Percentiles rank a stretch among this genome's conserved stretches.
phyloP scores from a whole-genome alignment of 768 basidiomycete genomes.

The Naganishia onofrii region DNA sequence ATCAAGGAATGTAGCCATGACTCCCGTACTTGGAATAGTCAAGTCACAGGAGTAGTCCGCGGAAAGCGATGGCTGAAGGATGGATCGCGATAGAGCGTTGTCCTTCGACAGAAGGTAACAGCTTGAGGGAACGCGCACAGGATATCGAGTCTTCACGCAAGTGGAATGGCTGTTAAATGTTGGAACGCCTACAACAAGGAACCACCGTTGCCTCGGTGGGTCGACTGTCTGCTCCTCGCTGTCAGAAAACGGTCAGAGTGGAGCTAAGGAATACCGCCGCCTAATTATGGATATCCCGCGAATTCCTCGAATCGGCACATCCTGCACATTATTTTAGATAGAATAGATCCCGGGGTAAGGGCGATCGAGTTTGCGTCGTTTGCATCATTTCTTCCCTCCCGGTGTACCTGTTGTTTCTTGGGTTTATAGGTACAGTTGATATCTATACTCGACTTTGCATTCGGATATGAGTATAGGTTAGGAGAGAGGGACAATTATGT shows the following conservation, averaged over 20 bases:
- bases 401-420: not conserved
- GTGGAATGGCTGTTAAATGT: too few relatives aligned
- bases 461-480: too few relatives aligned
- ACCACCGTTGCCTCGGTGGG: not conserved
- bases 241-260: not conserved
- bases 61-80: too few relatives aligned
- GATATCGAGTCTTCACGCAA: too few relatives aligned
- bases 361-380: not conserved
- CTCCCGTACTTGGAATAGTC: not conserved
- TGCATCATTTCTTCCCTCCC: not conserved
- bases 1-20: not conserved
- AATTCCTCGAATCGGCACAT: constrained; percentile 5
- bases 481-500: too few relatives aligned
- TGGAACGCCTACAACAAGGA: too few relatives aligned
- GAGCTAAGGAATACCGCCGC: not conserved
- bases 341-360: not conserved
- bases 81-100: too few relatives aligned
- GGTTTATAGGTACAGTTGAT: not conserved
- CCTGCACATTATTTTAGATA: too few relatives aligned
- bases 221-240: not conserved
- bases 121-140: too few relatives aligned
- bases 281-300: not conserved
- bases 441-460: too few relatives aligned
- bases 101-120: too few relatives aligned
- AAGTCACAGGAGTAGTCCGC: too few relatives aligned